These are phyloP conservation scores for Pseudocercospora crystallina DNA, from an alignment of 2,329 filamentous ascomycete species.

Conservation along the genomic window DNA sequence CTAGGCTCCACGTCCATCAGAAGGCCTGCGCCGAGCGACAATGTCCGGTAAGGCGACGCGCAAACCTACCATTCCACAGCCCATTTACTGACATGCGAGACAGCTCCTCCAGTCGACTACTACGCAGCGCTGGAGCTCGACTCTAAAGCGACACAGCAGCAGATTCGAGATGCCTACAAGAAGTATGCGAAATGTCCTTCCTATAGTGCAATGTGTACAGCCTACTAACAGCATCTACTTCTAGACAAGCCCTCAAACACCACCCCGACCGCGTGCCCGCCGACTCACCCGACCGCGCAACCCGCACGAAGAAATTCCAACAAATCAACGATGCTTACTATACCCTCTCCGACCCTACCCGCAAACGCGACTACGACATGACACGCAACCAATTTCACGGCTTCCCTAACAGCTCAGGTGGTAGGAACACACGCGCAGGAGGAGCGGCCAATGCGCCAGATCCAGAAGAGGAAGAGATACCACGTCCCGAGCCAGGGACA, in stretches of 20 bases:
- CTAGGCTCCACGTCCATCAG: too few relatives aligned
- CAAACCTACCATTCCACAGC: too few relatives aligned
- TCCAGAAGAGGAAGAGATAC: conserved; percentile 53
- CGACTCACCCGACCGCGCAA: conserved; percentile 77
- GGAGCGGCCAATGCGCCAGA: conserved; percentile 41
- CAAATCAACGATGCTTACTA: conserved; percentile 92
- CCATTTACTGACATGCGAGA: background rate
- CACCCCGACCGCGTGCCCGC: conserved; percentile 87
- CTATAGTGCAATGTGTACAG: too few relatives aligned
- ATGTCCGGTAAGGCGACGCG: too few relatives aligned
- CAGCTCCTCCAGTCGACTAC: conserved; percentile 39
- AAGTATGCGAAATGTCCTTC: conserved; percentile 49
- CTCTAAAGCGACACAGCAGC: conserved; percentile 72
- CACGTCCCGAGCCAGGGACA: conserved; percentile 37
- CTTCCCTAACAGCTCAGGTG: conserved; percentile 32
- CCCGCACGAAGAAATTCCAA: conserved; percentile 85
- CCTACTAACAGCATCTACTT: background rate
- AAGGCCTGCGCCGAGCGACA: too few relatives aligned
- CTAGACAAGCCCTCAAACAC: conserved; percentile 74
- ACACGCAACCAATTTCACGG: conserved; percentile 61
- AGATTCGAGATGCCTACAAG: conserved; percentile 95
- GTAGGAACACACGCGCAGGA: conserved; percentile 14
- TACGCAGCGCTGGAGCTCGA: conserved; percentile 38
- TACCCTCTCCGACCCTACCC: conserved; percentile 74
- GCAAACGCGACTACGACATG: conserved; percentile 81